Base-by-base conservation (phyloP, 768 basidiomycete genomes). In the Rhizopogon vinicolor region DNA sequence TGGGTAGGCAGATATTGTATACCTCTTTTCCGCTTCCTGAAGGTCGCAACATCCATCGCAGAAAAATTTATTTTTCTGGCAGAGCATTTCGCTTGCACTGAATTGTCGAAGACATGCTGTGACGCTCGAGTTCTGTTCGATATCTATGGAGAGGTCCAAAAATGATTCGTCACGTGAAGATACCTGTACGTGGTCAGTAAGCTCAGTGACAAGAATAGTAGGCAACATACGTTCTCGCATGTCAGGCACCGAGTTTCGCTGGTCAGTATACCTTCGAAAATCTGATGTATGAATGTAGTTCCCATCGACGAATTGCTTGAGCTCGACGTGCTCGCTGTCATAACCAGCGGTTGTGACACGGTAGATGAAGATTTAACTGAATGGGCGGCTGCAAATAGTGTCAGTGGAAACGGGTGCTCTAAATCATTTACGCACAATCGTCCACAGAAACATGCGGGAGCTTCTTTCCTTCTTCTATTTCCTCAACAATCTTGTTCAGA, bases 1-100 rank as follows among this genome's bases (percentile, higher is more conserved):
- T n/a, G 19, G 25, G 18, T 10, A 19, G 1, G 19, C n/a, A 4
- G n/a, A 16, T 42, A 14, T 39, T 40, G 39, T 41, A 44, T 62
- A 91, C 95, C 96, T 80, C 78, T 96, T 96, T 77, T 98, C 97
- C 2, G 97, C 97, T 71, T 99, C 97, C 65, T 98, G 96, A 28
- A 98, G 73, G 55, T 93, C 94, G 65, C 96, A 95, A 69, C 97
- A 99, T 16, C 87, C 84, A 69, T 99, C 97, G 68, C 97, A 99
- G 70, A 92, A 97, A 68, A 98, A 99, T 74, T 98, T 98, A 78
- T 99, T 98, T 71, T 83, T 89, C 71, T 96, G 93, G 63, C 93
- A 95, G 18, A 99, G 82, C 95, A 98, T 99, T 72, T 99, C 97
- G 65, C 89, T 92, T 41, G 94, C 95, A 65, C 93, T 96, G 69